Conservation (phyloP, 495 filamentous ascomycete species). For the Hypoxylon lienhwacheense region DNA sequence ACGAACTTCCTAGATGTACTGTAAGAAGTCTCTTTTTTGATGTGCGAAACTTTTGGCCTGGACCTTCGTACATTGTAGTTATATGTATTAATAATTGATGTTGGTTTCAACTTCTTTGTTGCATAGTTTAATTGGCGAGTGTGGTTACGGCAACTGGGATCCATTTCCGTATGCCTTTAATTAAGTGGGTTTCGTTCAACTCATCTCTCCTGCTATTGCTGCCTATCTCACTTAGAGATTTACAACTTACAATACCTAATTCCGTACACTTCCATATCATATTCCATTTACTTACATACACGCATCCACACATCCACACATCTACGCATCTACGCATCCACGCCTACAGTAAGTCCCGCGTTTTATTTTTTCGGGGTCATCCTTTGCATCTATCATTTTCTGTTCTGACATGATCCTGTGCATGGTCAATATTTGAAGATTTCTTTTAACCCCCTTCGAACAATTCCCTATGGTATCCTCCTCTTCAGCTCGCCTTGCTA, state of each 20-base stretch:
- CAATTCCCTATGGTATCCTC: too few species aligned
- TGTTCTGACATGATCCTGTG: too few species aligned
- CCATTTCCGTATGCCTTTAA: not conserved
- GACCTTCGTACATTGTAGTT: too few species aligned
- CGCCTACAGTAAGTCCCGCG: not conserved
- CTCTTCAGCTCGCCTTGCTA: too few species aligned
- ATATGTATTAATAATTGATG: conserved; percentile 1
- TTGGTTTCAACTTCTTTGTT: not conserved
- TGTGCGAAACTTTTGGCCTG: too few species aligned
- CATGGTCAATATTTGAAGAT: too few species aligned
- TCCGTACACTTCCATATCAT: not conserved
- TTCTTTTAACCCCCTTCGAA: too few species aligned
- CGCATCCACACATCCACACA: not conserved
- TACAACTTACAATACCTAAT: conserved; percentile 2
- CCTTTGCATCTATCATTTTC: too few species aligned
- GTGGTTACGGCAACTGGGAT: not conserved
- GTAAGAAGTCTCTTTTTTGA: too few species aligned
- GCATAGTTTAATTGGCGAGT: not conserved
- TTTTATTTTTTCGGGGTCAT: not conserved
- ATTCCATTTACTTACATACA: not conserved
- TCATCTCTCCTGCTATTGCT: too few species aligned
- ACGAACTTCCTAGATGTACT: too few species aligned
- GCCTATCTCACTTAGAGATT: not conserved
- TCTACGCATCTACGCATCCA: not conserved
- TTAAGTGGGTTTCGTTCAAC: too few species aligned